These are phyloP conservation scores for Leishmania braziliensis DNA, from an alignment of 208 protist genomes.

Conservation along the genomic window DNA sequence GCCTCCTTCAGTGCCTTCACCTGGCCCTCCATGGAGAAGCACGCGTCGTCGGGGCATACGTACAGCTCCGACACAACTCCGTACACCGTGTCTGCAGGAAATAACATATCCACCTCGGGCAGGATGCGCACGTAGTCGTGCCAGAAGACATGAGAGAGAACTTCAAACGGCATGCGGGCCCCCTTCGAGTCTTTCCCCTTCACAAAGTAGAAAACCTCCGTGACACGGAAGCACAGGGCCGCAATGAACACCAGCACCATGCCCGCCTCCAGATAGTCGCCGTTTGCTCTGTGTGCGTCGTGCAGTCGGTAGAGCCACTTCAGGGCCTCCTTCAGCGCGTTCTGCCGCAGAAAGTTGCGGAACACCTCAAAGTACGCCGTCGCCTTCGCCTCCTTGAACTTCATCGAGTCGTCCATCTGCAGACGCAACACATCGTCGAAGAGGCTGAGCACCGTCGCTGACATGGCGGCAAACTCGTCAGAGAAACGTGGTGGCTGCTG, in stretches of 20 bases:
- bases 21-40: constrained; percentile 87
- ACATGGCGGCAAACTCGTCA: constrained; percentile 74
- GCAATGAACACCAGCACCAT: constrained; percentile 88
- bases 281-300: constrained; percentile 76
- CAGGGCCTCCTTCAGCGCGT: constrained; percentile 75
- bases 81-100: constrained; percentile 74
- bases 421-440: constrained; percentile 85
- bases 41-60: constrained; percentile 76
- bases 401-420: constrained; percentile 76
- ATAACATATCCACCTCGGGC: constrained; percentile 68
- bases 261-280: constrained; percentile 76
- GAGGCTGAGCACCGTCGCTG: constrained; percentile 67
- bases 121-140: constrained; percentile 91
- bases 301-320: constrained; percentile 88
- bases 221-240: constrained; percentile 85
- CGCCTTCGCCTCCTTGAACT: constrained; percentile 78
- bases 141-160: constrained; percentile 86
- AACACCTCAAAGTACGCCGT: constrained; percentile 86
- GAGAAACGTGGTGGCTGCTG: constrained; percentile 56
- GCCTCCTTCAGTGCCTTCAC: constrained; percentile 78
- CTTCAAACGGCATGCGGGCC: constrained; percentile 69
- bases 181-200: constrained; percentile 70
- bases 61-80: constrained; percentile 78
- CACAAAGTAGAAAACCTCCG: constrained; percentile 84
- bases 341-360: constrained; percentile 79